Conservation (phyloP, 176 grass and related monocot species). For the bread wheat (Triticum aestivum) region DNA sequence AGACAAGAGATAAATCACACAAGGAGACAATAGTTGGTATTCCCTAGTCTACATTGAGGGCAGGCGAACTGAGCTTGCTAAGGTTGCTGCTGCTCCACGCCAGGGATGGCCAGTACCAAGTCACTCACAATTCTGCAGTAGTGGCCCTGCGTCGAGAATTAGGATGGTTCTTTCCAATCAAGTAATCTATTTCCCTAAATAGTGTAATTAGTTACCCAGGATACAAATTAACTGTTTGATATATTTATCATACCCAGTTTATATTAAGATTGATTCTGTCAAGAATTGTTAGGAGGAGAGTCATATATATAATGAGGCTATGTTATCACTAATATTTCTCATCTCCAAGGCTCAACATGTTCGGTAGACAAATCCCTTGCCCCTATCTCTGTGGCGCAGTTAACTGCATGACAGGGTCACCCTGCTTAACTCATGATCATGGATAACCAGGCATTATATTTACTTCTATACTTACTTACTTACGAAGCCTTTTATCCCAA, state of each 20-base stretch:
- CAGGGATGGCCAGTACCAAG: not conserved
- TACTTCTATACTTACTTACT: not conserved
- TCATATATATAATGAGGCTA: not conserved
- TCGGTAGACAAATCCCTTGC: not conserved
- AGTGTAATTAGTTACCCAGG: not conserved
- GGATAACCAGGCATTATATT: not conserved
- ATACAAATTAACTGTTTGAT: not conserved
- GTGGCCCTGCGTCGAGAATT: not conserved
- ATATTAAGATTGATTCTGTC: not conserved
- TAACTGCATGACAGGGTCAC: not conserved
- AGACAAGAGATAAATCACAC: not conserved
- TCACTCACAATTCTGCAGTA: not conserved
- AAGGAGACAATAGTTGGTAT: not conserved
- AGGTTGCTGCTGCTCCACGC: not conserved
- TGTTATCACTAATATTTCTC: not conserved
- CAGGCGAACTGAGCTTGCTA: not conserved
- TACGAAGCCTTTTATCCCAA: no score
- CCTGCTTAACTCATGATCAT: not conserved
- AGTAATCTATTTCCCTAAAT: not conserved
- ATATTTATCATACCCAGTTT: not conserved
- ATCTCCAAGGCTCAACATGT: not conserved
- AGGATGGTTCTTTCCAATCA: not conserved
- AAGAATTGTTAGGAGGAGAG: not conserved
- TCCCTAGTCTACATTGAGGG: not conserved
- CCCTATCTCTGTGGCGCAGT: not conserved